phyloP scores from a whole-genome alignment of 192 early-diverging fungal species.

The Coemansia sp. region DNA sequence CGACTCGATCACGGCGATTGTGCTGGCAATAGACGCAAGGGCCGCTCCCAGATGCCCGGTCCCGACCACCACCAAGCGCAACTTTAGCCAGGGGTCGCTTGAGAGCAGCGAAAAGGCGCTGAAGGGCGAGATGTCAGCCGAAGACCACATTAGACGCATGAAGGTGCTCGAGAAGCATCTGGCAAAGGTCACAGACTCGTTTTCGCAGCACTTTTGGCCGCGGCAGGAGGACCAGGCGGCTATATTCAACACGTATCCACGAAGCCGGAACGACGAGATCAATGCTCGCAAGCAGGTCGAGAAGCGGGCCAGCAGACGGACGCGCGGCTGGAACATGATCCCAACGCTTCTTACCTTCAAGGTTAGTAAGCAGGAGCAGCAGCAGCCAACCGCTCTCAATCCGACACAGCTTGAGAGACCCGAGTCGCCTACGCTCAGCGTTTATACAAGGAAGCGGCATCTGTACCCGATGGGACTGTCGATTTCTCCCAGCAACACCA shows the following conservation, averaged over 20 bases:
- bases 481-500: conserved; percentile 17
- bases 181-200: conserved; percentile 51
- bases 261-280: conserved; percentile 36
- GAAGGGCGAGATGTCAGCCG: conserved; percentile 23
- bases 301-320: conserved; percentile 18
- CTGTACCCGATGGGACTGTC: conserved; percentile 54
- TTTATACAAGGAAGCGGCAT: conserved; percentile 39
- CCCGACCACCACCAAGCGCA: conserved; percentile 16
- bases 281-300: conserved; percentile 12
- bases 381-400: neutral
- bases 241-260: conserved; percentile 47
- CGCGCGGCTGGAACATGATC: conserved; percentile 55
- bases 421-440: conserved; percentile 45
- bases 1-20: conserved; percentile 50
- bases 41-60: conserved; percentile 36
- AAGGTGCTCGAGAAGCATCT: conserved; percentile 49
- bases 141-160: conserved; percentile 52
- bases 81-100: conserved; percentile 39
- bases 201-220: conserved; percentile 52
- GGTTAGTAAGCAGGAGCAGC: conserved; percentile 10
- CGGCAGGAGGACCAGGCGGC: conserved; percentile 35
- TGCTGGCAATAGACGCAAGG: conserved; percentile 52
- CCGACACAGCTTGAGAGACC: conserved; percentile 23
- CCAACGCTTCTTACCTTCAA: conserved; percentile 49
- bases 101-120: conserved; percentile 12